Conservation (phyloP, 192 early-diverging fungal genomes). For the Haplosporangium gracile region DNA sequence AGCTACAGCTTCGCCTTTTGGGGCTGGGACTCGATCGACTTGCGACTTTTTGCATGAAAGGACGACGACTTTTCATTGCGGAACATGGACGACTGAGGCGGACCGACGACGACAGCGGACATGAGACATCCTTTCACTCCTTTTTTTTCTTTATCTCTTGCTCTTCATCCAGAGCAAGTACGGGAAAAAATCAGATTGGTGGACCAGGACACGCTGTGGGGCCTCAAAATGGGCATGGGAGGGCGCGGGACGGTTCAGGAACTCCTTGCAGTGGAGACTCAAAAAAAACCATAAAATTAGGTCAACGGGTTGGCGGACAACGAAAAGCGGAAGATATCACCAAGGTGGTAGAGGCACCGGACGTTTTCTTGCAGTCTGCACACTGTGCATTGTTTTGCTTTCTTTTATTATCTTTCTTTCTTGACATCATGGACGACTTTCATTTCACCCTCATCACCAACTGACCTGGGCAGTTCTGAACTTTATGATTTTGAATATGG, state of each 20-base stretch:
- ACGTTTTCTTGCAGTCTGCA: not conserved
- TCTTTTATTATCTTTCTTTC: not conserved
- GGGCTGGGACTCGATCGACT: not conserved
- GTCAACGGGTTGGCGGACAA: constrained; percentile 4
- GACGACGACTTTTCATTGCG: not conserved
- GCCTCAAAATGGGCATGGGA: constrained; percentile 1
- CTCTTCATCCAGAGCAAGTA: not conserved
- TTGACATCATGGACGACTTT: constrained; percentile 5
- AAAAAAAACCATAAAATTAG: constrained; percentile 11
- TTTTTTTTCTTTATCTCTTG: not conserved
- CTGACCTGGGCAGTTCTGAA: not conserved
- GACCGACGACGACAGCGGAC: not conserved
- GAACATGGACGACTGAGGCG: not conserved
- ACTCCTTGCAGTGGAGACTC: not conserved
- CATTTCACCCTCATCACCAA: not conserved
- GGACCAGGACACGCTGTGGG: not conserved
- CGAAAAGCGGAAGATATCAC: constrained; percentile 6
- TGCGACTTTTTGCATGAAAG: not conserved
- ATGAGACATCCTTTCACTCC: not conserved
- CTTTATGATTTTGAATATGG: not conserved
- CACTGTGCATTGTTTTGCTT: not conserved
- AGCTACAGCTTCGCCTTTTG: not conserved
- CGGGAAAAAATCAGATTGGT: not conserved
- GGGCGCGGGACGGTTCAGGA: constrained; percentile 4
- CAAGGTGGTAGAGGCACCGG: constrained; percentile 3